Evolutionary conservation across 257 asterid genomes (phyloP).

Genomic region (Fraxinus excelsior): DNA sequence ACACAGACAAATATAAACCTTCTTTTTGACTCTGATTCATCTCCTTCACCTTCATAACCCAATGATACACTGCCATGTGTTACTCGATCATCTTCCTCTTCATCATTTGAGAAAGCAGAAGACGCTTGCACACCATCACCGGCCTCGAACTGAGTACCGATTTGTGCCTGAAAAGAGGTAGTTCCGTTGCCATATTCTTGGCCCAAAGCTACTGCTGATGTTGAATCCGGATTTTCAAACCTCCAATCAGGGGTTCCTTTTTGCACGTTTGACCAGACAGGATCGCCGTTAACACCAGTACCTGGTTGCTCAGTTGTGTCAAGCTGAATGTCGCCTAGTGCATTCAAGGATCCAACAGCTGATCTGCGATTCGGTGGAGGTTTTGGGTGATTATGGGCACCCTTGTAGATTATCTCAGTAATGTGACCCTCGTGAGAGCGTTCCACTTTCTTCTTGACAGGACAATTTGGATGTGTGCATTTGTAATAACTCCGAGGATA

Average conservation of each 20-base stretch:
- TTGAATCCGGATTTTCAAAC: slow-evolving; percentile 41
- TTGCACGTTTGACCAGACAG: slow-evolving; percentile 48
- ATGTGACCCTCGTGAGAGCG: slow-evolving; percentile 74
- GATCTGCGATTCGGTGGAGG: slow-evolving; percentile 68
- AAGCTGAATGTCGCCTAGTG: slow-evolving; percentile 43
- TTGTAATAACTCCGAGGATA: slow-evolving; percentile 89
- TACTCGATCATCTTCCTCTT: slow-evolving; percentile 52
- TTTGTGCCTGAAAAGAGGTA: slow-evolving; percentile 37
- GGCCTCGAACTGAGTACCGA: slow-evolving; percentile 36
- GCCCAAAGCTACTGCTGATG: slow-evolving; percentile 37
- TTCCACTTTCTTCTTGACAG: slow-evolving; percentile 83
- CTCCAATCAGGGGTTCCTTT: slow-evolving; percentile 48
- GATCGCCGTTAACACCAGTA: slow-evolving; percentile 36
- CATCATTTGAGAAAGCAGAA: slow-evolving; percentile 56
- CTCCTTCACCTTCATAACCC: slow-evolving; percentile 53
- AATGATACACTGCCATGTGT: slow-evolving; percentile 50
- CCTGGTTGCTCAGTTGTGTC: slow-evolving; percentile 50
- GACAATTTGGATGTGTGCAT: slow-evolving; percentile 72
- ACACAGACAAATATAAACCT: background rate
- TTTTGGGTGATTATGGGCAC: slow-evolving; percentile 73
- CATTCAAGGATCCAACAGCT: slow-evolving; percentile 48
- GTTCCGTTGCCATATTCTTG: slow-evolving; percentile 37
- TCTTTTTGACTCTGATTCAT: slow-evolving; percentile 52
- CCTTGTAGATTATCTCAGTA: slow-evolving; percentile 80
- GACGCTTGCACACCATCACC: slow-evolving; percentile 45